A percentile compares a stretch with the other conserved stretches of the same genome.
Evolutionary conservation across 2,329 filamentous ascomycete species (phyloP).

Genomic region (Hyphodiscus sp.): DNA sequence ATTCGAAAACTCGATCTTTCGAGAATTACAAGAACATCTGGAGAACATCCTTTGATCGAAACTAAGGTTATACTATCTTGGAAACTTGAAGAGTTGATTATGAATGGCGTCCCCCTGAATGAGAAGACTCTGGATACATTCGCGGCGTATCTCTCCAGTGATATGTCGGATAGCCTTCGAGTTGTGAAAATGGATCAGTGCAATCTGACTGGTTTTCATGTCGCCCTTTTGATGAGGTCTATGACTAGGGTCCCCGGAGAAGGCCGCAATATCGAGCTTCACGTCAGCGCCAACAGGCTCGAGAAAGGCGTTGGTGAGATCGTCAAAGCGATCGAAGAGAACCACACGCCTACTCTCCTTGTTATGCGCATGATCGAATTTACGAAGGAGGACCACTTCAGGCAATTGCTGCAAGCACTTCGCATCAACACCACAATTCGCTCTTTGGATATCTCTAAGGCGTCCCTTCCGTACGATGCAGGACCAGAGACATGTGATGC

Average conservation of each 20-base stretch:
- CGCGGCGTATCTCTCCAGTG: conserved; percentile 54
- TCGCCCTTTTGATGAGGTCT: conserved; percentile 58
- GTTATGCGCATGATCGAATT: conserved; percentile 64
- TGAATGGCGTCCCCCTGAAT: conserved; percentile 59
- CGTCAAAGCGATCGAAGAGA: conserved; percentile 43
- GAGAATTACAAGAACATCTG: conserved; percentile 56
- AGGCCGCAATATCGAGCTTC: conserved; percentile 54
- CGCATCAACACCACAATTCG: conserved; percentile 55
- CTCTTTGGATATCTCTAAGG: conserved; percentile 63
- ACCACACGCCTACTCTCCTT: conserved; percentile 53
- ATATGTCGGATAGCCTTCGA: conserved; percentile 53
- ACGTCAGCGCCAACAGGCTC: conserved; percentile 52
- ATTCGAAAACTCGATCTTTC: conserved; percentile 62
- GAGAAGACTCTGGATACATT: conserved; percentile 58
- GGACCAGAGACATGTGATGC: conserved; percentile 59
- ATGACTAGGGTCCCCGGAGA: conserved; percentile 46
- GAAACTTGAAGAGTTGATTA: conserved; percentile 57
- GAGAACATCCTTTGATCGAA: conserved; percentile 55
- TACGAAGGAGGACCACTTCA: conserved; percentile 40
- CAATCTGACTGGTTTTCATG: conserved; percentile 56
- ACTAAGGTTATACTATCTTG: conserved; percentile 61
- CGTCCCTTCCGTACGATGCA: conserved; percentile 63
- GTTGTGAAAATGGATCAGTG: conserved; percentile 62
- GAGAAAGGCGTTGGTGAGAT: conserved; percentile 45
- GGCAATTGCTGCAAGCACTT: conserved; percentile 55